Base-by-base conservation (phyloP, 768 basidiomycete species). In the Kwoniella heveanensis region DNA sequence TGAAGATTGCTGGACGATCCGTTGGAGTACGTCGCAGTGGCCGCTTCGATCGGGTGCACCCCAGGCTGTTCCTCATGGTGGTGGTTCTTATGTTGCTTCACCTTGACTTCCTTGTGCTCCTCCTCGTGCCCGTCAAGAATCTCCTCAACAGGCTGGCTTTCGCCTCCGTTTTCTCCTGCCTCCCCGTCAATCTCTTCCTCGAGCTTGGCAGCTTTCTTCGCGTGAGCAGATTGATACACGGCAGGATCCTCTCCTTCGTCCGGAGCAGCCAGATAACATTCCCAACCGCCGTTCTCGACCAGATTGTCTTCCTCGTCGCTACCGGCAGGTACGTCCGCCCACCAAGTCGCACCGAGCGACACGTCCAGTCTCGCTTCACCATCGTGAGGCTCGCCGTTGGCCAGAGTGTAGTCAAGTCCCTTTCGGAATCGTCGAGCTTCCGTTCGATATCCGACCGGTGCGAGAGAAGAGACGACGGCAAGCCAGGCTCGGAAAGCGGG, bases 251-350 rank as follows among this genome's bases (percentile, higher is more conserved):
- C 93, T 73, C 92, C 91, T 70, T 91, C 92, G 66, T 94, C 88
- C 67, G 95, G 92, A 46, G 91, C 90, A 1, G 92, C 90, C 86
- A 96, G 90, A 79, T 97, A 98, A 76, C 92, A 93, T 88, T 97
- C 93, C 93, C 94, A 97, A 19, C 91, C 95, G 51, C 95, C 95
- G 86, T 65, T 77, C 70, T 74, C 80, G 26, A 71, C 69, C 39
- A 81, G 73, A 17, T 67, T 70, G 36, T 79, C 77, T 57, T 74
- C 74, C 51, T 70, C 72, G 37, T 75, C 73, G 25, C 65, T 68
- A 12, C 70, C 73, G 19, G 69, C 66, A 9, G 57, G 64, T 2
- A 74, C 73, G 58, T 68, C 79, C 0, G 70, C 77, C 79, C 79
- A 74, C 27, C 92, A 92, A 15, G 92, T 97, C 66, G 95, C 80